Evolutionary conservation across 2,329 filamentous ascomycete genomes (phyloP).

Genomic region (Pseudocercospora musae): DNA sequence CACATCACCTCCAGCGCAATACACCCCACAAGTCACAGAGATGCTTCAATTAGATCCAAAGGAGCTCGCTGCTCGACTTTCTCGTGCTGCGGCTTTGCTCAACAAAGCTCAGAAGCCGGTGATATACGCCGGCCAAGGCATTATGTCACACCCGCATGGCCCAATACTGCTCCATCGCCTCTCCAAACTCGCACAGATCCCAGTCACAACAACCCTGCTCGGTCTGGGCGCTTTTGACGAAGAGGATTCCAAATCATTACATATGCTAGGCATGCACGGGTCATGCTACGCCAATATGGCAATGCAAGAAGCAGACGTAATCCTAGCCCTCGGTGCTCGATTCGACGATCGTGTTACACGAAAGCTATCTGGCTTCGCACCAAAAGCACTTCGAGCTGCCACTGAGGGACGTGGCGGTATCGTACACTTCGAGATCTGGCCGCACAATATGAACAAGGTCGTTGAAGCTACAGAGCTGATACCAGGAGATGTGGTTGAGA

Average conservation of each 20-base stretch:
- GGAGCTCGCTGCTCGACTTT: conserved; percentile 70
- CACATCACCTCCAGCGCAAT: conserved; percentile 72
- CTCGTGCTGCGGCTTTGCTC: conserved; percentile 74
- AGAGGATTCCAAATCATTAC: conserved; percentile 84
- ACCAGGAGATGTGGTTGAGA: conserved; percentile 82
- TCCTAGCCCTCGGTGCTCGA: conserved; percentile 85
- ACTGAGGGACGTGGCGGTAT: conserved; percentile 84
- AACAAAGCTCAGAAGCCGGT: conserved; percentile 91
- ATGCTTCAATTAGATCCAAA: conserved; percentile 52
- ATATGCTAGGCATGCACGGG: conserved; percentile 99
- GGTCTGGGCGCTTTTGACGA: conserved; percentile 91
- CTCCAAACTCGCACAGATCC: conserved; percentile 85
- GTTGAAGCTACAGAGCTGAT: conserved; percentile 93
- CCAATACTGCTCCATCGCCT: conserved; percentile 76
- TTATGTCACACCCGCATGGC: conserved; percentile 76
- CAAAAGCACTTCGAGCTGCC: conserved; percentile 77
- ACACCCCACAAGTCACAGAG: conserved; percentile 49
- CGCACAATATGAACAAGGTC: conserved; percentile 99
- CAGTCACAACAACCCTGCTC: conserved; percentile 93
- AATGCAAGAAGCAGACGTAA: conserved; percentile 95
- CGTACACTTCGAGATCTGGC: conserved; percentile 95
- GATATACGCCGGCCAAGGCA: conserved; percentile 90
- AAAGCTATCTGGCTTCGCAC: conserved; percentile 79
- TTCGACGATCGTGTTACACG: conserved; percentile 94
- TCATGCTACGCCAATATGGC: conserved; percentile 95